Base-by-base conservation (phyloP, 176 grass and related monocot species). In the Avena eriantha region DNA sequence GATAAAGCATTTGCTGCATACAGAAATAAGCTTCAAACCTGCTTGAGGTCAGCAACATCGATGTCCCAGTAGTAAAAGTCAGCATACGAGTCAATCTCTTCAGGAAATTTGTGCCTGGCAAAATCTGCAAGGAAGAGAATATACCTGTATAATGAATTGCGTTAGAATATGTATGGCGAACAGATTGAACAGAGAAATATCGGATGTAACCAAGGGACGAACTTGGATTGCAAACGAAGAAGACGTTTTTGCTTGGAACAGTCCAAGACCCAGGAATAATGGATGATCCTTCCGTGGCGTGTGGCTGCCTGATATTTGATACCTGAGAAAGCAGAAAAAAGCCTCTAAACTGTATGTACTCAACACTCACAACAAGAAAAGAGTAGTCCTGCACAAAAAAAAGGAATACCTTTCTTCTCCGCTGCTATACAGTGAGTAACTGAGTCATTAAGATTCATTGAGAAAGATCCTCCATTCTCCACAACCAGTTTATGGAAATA, bases 401-500 rank as follows among this genome's bases (percentile, higher is more conserved):
- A 59, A 63, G 73, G 77, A 77, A 67, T 77, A 95, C 93, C 93
- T 94, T 95, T 98, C 80, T 95, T 95, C 65, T 98, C 96, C 0
- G 93, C 81, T 31, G 92, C 92, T 76, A 98, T 94, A 56, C 90
- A 92, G 70, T 95, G 93, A 50, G 93, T 98, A 82, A 98, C 90
- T 22, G 96, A 93, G 69, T 95, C 90, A 88, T 95, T 98, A 74
- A 98, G 87, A 98, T 98, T 98, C 96, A 98, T 98, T 3, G 96
- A 93, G 75, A 98, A 98, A 57, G 90, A 89, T 77, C 93, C 96
- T 7, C 96, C 96, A 82, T 98, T 98, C 90, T 98, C 93, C 74
- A 89, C 90, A 80, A 98, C 96, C 73, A 94, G 29, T 85, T 95
- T 95, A 79, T 98, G 96, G 87, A 95, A 95, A 79, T 95, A 90